A percentile compares a stretch with the other conserved stretches of the same genome.
phyloP scores from a whole-genome alignment of 192 early-diverging fungal genomes.

The Entomortierella beljakovae region DNA sequence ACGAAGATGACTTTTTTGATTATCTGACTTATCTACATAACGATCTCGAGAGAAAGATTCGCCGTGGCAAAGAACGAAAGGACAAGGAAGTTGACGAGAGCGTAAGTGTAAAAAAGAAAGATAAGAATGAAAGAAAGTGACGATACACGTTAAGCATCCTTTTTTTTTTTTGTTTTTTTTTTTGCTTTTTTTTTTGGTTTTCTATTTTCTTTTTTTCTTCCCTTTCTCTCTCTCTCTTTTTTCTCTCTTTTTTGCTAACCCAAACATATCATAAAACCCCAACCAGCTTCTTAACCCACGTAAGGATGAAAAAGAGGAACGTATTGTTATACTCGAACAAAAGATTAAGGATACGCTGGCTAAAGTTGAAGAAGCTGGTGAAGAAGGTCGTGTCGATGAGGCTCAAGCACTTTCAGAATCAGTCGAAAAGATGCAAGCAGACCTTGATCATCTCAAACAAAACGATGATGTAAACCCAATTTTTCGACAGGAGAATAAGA shows the following conservation, averaged over 20 bases:
- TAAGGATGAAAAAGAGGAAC: conserved; percentile 85
- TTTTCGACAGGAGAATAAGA: conserved; percentile 76
- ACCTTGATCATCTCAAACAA: conserved; percentile 55
- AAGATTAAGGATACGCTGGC: conserved; percentile 76
- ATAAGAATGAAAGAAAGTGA: too few species aligned
- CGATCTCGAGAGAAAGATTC: conserved; percentile 80
- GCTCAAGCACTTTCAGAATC: conserved; percentile 71
- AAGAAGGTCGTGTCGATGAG: conserved; percentile 80
- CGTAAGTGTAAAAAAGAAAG: conserved; percentile 44
- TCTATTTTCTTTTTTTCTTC: too few species aligned
- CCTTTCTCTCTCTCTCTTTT: not conserved
- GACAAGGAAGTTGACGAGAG: conserved; percentile 73
- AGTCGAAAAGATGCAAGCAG: conserved; percentile 75
- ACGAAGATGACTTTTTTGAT: conserved; percentile 79
- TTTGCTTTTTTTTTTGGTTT: too few species aligned
- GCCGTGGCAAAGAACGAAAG: conserved; percentile 74
- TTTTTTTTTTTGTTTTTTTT: too few species aligned
- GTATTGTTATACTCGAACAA: conserved; percentile 83
- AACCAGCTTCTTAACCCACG: conserved; percentile 65
- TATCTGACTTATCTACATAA: conserved; percentile 70
- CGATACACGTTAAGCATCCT: too few species aligned
- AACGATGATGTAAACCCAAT: conserved; percentile 70
- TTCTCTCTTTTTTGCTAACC: not conserved
- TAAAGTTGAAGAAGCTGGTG: conserved; percentile 78
- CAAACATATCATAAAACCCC: not conserved